Base-by-base conservation (phyloP, 495 filamentous ascomycete species). In the Tuber microsphaerosporum region DNA sequence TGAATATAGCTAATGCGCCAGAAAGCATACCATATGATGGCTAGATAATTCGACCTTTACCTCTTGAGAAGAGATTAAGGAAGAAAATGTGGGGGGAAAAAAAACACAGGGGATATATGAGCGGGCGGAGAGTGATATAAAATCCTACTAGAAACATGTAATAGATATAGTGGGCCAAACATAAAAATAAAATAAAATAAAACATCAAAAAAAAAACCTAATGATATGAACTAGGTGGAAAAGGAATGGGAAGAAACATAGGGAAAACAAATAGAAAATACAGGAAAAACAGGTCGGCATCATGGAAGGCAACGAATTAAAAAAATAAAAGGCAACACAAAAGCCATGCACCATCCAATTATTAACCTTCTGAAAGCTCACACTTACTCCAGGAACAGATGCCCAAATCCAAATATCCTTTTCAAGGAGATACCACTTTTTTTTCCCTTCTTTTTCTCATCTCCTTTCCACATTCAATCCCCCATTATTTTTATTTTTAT, bases 271-370 rank as follows among this genome's bases (percentile, higher is more conserved):
- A 44, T 37, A 16, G 17, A 20, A 43, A 41, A 48, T 37, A 79
- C 71, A 75, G 41, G 42, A 56, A 78, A 79, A 73, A 56, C 44
- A 75, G n/a, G 65, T 73, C 70, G 77, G 70, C 75, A 75, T 73
- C 76, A 45, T 65, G 56, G 26, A 19, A 45, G 71, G 61, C 69
- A 71, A 79, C 77, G 78, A 70, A 75, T 79, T 71, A 79, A 69
- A 72, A 72, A 68, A 73, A 69, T 34, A 71, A 79, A 71, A 79
- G 48, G 72, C 78, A 79, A 79, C 74, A 79, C 39, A 41, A 79
- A 72, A 79, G 78, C 77, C 77, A 79, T 79, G 76, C 77, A 79
- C 76, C 76, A 73, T 79, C 77, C 77, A 79, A 69, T 75, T 79
- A 79, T 75, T 78, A 79, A 51, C 78, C 76, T 72, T 77, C 77